phyloP scores from a whole-genome alignment of 371 early-diverging fungal species.

The Actinomucor elegans region DNA sequence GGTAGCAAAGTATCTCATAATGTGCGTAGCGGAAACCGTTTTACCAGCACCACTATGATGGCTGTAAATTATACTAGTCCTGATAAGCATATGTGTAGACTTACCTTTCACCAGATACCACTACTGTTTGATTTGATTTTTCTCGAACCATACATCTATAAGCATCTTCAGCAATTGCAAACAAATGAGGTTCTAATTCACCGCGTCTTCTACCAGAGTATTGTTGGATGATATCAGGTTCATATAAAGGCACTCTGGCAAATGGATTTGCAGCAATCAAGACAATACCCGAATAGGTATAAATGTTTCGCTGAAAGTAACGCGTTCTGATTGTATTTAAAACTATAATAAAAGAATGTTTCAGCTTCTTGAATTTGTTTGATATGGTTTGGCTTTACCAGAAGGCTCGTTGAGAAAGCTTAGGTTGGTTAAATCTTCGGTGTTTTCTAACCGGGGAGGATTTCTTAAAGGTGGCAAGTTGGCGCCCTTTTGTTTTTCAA shows the following conservation, averaged over 20 bases:
- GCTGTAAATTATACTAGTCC: too few relatives aligned
- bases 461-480: conserved; percentile 88
- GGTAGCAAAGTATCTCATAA: conserved; percentile 97
- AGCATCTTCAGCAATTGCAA: conserved; percentile 97
- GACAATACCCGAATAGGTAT: conserved; percentile 99
- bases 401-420: conserved; percentile 91
- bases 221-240: conserved; percentile 85
- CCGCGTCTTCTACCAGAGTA: conserved; percentile 93
- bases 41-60: conserved; percentile 87
- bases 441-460: conserved; percentile 85
- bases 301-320: conserved; percentile 89
- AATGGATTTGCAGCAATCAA: conserved; percentile 99
- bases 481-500: conserved; percentile 63
- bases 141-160: conserved; percentile 94
- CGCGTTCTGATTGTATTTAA: conserved; percentile 87
- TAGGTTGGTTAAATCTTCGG: conserved; percentile 90
- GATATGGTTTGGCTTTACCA: conserved; percentile 56
- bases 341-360: conserved; percentile 42
- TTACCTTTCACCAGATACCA: conserved; percentile 97
- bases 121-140: conserved; percentile 94
- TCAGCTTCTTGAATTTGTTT: too few relatives aligned
- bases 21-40: conserved; percentile 94
- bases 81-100: too few relatives aligned
- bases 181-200: conserved; percentile 98
- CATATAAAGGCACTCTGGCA: conserved; percentile 83